phyloP scores from a whole-genome alignment of 1,139 yeast genomes.

The Suhomyces ambrosiae region DNA sequence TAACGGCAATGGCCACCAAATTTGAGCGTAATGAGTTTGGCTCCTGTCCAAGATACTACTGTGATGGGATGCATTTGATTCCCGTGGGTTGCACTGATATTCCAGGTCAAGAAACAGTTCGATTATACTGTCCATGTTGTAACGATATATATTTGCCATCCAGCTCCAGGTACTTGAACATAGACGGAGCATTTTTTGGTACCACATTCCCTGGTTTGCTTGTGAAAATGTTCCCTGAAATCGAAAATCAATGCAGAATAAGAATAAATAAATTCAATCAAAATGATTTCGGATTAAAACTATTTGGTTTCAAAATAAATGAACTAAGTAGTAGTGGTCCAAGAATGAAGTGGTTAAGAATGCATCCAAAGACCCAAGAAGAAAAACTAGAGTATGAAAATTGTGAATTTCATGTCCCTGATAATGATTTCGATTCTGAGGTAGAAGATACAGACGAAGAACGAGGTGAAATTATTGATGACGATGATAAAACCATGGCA shows the following conservation, averaged over 20 bases:
- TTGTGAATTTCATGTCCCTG: conserved; percentile 64
- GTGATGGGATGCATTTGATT: conserved; percentile 88
- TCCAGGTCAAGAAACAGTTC: conserved; percentile 88
- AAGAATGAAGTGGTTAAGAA: conserved; percentile 92
- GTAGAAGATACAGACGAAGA: conserved; percentile 28
- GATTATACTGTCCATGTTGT: conserved; percentile 93
- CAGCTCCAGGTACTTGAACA: conserved; percentile 77
- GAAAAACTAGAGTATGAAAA: conserved; percentile 61
- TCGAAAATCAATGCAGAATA: conserved; percentile 57
- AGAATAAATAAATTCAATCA: conserved; percentile 55
- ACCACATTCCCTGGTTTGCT: conserved; percentile 93
- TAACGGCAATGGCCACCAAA: conserved; percentile 94
- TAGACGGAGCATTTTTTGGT: conserved; percentile 97
- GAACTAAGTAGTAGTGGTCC: conserved; percentile 82
- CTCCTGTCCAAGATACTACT: conserved; percentile 83
- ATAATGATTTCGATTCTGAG: conserved; percentile 18
- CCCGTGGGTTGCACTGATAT: conserved; percentile 93
- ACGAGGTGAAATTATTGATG: conserved; percentile 28
- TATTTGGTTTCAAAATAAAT: conserved; percentile 85
- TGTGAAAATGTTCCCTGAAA: conserved; percentile 85
- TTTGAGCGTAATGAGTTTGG: conserved; percentile 91
- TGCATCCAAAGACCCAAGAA: conserved; percentile 60
- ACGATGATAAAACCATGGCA: conserved; percentile 52
- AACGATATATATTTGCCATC: conserved; percentile 87
- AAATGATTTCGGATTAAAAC: conserved; percentile 64